Percentiles rank a stretch among this genome's conserved stretches.
Conservation (phyloP, 140 eudicot species). For the Ambrosia hybrid region DNA sequence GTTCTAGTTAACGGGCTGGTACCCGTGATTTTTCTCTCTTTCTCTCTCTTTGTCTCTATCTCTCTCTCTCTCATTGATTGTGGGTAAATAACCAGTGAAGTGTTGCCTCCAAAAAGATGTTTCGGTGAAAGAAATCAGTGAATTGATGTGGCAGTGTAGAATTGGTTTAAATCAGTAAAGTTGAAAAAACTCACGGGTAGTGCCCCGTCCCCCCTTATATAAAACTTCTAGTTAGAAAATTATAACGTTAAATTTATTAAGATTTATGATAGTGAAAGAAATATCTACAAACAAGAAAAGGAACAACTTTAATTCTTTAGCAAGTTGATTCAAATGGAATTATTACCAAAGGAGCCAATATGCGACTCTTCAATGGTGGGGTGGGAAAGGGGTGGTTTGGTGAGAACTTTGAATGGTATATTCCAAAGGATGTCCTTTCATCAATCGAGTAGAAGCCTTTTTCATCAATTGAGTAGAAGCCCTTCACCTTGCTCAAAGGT, state of each 20-base stretch:
- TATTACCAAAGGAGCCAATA: conserved; percentile 12
- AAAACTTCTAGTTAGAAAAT: background rate
- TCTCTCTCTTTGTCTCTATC: too few species aligned
- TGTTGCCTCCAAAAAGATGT: too few species aligned
- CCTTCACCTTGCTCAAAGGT: conserved; percentile 34
- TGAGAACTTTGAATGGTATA: conserved; percentile 19
- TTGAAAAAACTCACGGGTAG: too few species aligned
- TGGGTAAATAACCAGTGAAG: too few species aligned
- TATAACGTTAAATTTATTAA: background rate
- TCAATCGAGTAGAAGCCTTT: conserved; percentile 12
- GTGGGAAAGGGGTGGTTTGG: conserved; percentile 29
- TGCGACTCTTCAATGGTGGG: conserved; percentile 24
- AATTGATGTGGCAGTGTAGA: too few species aligned
- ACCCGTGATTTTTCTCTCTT: too few species aligned
- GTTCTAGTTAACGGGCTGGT: too few species aligned
- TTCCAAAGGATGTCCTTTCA: conserved; percentile 40
- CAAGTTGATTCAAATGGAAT: conserved; percentile 28
- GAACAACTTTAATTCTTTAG: conserved; percentile 21
- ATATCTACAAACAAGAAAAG: conserved; percentile 13
- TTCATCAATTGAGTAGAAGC: conserved; percentile 17
- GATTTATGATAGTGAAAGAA: background rate
- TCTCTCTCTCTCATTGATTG: too few species aligned
- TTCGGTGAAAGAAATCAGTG: too few species aligned
- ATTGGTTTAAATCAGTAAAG: too few species aligned
- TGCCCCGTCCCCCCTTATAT: too few species aligned